Percentiles rank a stretch among this genome's conserved stretches.
phyloP scores from a whole-genome alignment of 1,284 basidiomycete genomes.

The Moesziomyces globuligerus region DNA sequence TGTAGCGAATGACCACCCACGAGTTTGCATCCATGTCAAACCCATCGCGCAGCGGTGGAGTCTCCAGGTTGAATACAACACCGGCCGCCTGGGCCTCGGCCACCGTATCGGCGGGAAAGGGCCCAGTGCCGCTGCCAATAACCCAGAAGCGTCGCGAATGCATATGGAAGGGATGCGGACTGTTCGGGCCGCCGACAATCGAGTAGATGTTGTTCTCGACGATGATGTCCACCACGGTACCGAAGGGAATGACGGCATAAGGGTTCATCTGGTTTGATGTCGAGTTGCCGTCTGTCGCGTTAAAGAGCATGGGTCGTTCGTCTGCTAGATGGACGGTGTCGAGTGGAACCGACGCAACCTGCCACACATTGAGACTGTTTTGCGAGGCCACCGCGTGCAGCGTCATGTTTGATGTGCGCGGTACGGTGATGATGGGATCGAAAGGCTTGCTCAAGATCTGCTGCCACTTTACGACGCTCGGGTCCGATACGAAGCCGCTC shows the following conservation, averaged over 20 bases:
- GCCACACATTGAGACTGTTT: slow-evolving; percentile 53
- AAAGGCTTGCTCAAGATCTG: slow-evolving; percentile 35
- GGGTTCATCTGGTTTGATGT: slow-evolving; percentile 37
- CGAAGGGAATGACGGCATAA: slow-evolving; percentile 33
- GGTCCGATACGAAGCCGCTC: slow-evolving; percentile 30
- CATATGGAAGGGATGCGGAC: slow-evolving; percentile 54
- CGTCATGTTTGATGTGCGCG: slow-evolving; percentile 37
- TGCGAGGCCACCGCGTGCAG: slow-evolving; percentile 51
- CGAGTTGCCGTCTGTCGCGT: slow-evolving; percentile 29
- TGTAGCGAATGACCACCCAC: slow-evolving; percentile 50
- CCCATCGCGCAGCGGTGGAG: slow-evolving; percentile 47
- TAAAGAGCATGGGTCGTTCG: slow-evolving; percentile 46
- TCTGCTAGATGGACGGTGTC: slow-evolving; percentile 45
- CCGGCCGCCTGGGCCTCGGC: slow-evolving; percentile 30
- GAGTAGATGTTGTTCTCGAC: slow-evolving; percentile 51
- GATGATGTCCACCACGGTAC: slow-evolving; percentile 48
- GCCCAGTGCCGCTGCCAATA: slow-evolving; percentile 35
- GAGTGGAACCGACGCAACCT: slow-evolving; percentile 42
- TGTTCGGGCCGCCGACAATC: slow-evolving; percentile 50
- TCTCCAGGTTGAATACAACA: slow-evolving; percentile 31
- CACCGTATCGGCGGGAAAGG: slow-evolving; percentile 41
- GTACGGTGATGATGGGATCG: slow-evolving; percentile 26
- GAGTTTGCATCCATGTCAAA: slow-evolving; percentile 49
- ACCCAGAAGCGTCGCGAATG: slow-evolving; percentile 52
- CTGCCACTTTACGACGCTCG: slow-evolving; percentile 37